phyloP scores from a whole-genome alignment of 306 rosid species.

The Casuarina glauca region DNA sequence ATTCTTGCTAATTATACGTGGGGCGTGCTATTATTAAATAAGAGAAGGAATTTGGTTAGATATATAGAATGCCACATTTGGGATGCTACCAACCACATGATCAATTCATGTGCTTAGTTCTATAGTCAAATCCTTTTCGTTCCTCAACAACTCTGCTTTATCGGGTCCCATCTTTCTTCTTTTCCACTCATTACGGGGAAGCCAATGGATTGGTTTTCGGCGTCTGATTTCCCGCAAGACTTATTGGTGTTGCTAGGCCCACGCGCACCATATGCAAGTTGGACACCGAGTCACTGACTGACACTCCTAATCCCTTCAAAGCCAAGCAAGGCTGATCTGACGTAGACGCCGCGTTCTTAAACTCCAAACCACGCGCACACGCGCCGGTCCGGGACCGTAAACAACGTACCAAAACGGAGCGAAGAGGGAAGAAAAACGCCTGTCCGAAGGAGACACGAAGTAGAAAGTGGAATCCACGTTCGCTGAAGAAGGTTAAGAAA shows the following conservation, averaged over 20 bases:
- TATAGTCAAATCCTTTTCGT: neutral
- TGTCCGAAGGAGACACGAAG: too few species aligned
- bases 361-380: neutral
- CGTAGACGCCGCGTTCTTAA: neutral
- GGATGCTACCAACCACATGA: too few species aligned
- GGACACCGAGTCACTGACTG: neutral
- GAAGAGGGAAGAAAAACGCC: too few species aligned
- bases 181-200: neutral
- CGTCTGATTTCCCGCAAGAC: neutral
- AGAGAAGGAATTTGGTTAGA: too few species aligned
- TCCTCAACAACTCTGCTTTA: neutral
- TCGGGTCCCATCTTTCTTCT: neutral
- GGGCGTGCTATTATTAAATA: too few species aligned
- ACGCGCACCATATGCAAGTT: neutral
- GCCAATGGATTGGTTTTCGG: neutral
- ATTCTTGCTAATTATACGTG: too few species aligned
- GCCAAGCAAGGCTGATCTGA: conserved; percentile 23
- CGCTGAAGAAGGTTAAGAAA: neutral
- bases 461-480: neutral
- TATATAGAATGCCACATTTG: too few species aligned
- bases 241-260: neutral
- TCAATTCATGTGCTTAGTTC: neutral
- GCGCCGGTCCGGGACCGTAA: neutral
- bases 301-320: neutral
- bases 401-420: too few species aligned